Conservation (phyloP, 1,139 yeast species). For the Hanseniaspora uvarum region DNA sequence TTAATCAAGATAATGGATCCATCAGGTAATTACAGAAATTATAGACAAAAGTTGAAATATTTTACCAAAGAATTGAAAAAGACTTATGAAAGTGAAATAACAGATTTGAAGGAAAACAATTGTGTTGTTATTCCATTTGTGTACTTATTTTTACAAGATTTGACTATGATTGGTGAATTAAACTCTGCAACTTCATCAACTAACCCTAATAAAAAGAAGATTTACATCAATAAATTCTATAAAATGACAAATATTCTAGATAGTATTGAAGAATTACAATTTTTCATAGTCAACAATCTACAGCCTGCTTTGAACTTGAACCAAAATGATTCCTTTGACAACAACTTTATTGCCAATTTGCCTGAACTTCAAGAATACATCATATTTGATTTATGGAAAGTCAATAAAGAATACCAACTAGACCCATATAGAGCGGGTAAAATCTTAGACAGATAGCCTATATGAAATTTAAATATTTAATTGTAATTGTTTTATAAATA, state of each 20-base stretch:
- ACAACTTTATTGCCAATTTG: slow-evolving; percentile 27
- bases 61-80: slow-evolving; percentile 31
- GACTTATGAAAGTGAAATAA: slow-evolving; percentile 21
- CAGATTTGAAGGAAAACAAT: slow-evolving; percentile 33
- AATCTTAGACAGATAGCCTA: slow-evolving; percentile 41
- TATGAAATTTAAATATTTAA: slow-evolving; percentile 20
- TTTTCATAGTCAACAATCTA: slow-evolving; percentile 34
- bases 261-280: slow-evolving; percentile 70
- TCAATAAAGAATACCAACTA: slow-evolving; percentile 46
- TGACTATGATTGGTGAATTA: slow-evolving; percentile 82
- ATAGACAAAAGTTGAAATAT: slow-evolving; percentile 57
- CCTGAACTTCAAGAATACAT: slow-evolving; percentile 48
- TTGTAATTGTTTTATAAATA: neutral
- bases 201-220: slow-evolving; percentile 34
- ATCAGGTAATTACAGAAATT: slow-evolving; percentile 67
- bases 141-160: slow-evolving; percentile 72
- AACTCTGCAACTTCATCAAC: slow-evolving; percentile 60
- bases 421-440: slow-evolving; percentile 66
- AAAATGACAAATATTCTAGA: slow-evolving; percentile 65
- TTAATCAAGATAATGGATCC: slow-evolving; percentile 69
- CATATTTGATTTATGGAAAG: slow-evolving; percentile 59
- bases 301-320: slow-evolving; percentile 38
- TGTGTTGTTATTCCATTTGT: slow-evolving; percentile 79
- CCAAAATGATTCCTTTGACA: slow-evolving; percentile 21
- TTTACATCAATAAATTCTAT: slow-evolving; percentile 74